A percentile compares a stretch with the other conserved stretches of the same genome.
phyloP scores from a whole-genome alignment of 345 rosid genomes.

The Gossypium thurberi region DNA sequence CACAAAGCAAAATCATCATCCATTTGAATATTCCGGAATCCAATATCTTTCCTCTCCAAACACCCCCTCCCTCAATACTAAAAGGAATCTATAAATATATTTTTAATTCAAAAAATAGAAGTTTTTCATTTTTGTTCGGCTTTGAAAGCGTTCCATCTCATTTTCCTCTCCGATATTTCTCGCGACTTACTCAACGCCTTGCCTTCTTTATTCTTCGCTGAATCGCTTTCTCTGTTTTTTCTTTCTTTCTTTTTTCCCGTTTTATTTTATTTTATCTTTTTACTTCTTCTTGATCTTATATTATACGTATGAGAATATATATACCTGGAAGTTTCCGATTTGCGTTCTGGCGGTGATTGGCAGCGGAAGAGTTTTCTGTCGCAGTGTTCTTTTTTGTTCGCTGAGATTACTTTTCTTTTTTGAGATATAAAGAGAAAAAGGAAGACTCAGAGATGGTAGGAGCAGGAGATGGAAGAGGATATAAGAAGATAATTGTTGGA shows the following conservation, averaged over 20 bases:
- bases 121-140: neutral
- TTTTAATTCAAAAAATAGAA: neutral
- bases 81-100: neutral
- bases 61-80: neutral
- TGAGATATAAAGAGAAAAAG: neutral
- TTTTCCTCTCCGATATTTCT: neutral
- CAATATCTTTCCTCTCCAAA: neutral
- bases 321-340: neutral
- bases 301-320: neutral
- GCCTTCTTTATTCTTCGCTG: neutral
- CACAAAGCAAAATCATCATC: neutral
- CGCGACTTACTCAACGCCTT: neutral
- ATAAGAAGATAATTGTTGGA: slow-evolving; percentile 47
- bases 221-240: neutral
- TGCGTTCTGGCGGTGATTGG: neutral
- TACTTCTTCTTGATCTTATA: neutral
- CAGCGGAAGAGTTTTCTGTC: neutral
- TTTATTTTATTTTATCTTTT: neutral
- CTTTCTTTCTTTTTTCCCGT: neutral
- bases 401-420: neutral
- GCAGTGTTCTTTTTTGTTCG: neutral
- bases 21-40: slow-evolving; percentile 12
- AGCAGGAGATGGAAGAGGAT: slow-evolving; percentile 19
- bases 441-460: slow-evolving; percentile 26
- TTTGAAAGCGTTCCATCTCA: neutral